Conservation (phyloP, 192 early-diverging fungal genomes). For the Coemansia umbellata region DNA sequence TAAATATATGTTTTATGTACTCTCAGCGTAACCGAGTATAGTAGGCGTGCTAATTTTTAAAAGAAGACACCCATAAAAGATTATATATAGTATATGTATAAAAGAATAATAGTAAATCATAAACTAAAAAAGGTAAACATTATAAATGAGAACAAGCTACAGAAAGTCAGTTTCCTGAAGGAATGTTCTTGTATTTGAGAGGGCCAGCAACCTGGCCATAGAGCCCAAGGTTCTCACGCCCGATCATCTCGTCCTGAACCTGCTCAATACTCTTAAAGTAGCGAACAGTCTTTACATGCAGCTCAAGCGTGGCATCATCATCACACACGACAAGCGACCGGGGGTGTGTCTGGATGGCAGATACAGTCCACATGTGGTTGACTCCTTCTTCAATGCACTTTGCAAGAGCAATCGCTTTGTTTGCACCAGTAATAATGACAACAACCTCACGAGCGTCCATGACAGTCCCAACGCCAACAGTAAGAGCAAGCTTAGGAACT, state of each 20-base stretch:
- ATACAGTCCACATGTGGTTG: constrained; percentile 90
- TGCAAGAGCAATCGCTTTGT: constrained; percentile 77
- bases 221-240: constrained; percentile 67
- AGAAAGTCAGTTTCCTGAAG: constrained; percentile 38
- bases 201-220: constrained; percentile 58
- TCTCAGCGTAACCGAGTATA: no score
- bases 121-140: no score
- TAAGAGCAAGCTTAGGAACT: constrained; percentile 83
- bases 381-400: constrained; percentile 82
- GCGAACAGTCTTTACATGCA: constrained; percentile 86
- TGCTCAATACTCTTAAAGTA: constrained; percentile 87
- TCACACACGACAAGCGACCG: constrained; percentile 81
- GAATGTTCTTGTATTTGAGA: constrained; percentile 43
- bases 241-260: constrained; percentile 72
- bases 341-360: constrained; percentile 77
- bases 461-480: constrained; percentile 84
- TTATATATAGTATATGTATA: no score
- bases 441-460: constrained; percentile 85
- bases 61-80: no score
- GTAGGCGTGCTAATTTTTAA: no score
- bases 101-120: no score
- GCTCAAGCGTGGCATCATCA: constrained; percentile 82
- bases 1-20: no score
- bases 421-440: constrained; percentile 82
- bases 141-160: not conserved